Base-by-base conservation (phyloP, 1,139 yeast genomes). In the Suhomyces atakaporum region DNA sequence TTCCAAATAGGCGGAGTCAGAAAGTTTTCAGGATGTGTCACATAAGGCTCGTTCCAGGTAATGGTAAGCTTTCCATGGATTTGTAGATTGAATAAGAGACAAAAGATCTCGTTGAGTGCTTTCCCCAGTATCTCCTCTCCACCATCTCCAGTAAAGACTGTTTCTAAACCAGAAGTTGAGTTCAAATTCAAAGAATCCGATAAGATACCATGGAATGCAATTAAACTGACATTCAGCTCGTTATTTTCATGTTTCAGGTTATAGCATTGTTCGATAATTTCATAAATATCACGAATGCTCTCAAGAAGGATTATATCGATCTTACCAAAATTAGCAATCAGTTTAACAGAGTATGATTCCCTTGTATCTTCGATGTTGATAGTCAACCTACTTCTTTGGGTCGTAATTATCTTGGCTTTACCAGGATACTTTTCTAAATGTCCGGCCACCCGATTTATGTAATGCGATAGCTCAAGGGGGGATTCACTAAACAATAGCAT, bases 251-350 rank as follows among this genome's bases (percentile, higher is more conserved):
- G 23, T 10, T 3, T 11, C n/a, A 18, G 9, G 11, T 25, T 43
- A 29, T n/a, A 40, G 16, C 14, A 8, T 11, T 11, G 13, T 25
- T 23, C 10, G 9, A 42, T 25, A 16, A 47, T 15, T 11, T 30
- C 35, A 18, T 23, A 33, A 5, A 48, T 16, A 15, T 48, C 52
- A 3, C 27, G 22, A 10, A 37, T 10, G 7, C 26, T 33, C 8
- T 47, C 46, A 9, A 46, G 34, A 12, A 37, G 25, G 4, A 40
- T 29, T 13, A 48, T 25, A 13, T 38, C 31, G 14, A 43, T 16
- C 7, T 36, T 29, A 6, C 34, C 34, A 2, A 47, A 16, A 9
- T 25, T 11, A 22, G 29, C 29, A 13, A 44, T 19, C 12, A 13
- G 29, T 23, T 25, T 13, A 4, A 30, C 14, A 12, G 31, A 16